Percentiles rank a stretch among this genome's conserved stretches.
These are phyloP conservation scores for Hordeum vulgare DNA, from an alignment of 176 grass and related monocot genomes.

Conservation along the genomic window DNA sequence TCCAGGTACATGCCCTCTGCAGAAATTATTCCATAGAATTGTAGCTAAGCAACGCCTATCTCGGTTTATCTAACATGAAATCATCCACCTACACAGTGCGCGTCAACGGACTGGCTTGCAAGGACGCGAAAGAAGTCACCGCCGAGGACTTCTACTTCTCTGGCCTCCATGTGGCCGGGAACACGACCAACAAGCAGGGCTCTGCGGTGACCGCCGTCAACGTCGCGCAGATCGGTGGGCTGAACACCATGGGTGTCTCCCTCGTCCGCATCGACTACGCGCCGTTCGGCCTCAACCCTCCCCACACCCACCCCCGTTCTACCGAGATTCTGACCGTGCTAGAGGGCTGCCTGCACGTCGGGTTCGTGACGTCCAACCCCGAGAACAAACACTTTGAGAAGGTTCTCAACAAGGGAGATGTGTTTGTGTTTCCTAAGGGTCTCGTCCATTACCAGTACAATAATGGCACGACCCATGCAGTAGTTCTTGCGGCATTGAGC, in stretches of 20 bases:
- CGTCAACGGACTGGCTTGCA: constrained; percentile 18
- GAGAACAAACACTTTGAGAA: constrained; percentile 10
- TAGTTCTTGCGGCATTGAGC: constrained; percentile 19
- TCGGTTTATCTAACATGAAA: neutral
- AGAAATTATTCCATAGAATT: neutral
- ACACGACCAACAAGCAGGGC: constrained; percentile 32
- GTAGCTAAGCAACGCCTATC: neutral
- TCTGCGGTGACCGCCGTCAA: constrained; percentile 13
- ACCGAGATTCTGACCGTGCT: constrained; percentile 25
- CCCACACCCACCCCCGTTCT: neutral
- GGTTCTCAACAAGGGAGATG: neutral
- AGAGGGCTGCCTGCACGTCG: constrained; percentile 31
- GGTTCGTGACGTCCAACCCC: neutral
- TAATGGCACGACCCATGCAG: neutral
- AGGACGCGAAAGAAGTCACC: neutral
- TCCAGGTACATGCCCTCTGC: neutral
- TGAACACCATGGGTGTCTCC: constrained; percentile 29
- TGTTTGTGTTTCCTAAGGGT: constrained; percentile 31
- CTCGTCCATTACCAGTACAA: constrained; percentile 38
- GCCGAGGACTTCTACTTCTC: constrained; percentile 18
- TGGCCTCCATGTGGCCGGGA: neutral
- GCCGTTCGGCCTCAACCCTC: constrained; percentile 33
- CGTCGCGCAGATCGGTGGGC: constrained; percentile 8
- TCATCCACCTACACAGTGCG: neutral
- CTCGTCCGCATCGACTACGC: constrained; percentile 31